Conservation (phyloP, 805 yeast genomes). For the Sungouiozyma ichnusensis region DNA sequence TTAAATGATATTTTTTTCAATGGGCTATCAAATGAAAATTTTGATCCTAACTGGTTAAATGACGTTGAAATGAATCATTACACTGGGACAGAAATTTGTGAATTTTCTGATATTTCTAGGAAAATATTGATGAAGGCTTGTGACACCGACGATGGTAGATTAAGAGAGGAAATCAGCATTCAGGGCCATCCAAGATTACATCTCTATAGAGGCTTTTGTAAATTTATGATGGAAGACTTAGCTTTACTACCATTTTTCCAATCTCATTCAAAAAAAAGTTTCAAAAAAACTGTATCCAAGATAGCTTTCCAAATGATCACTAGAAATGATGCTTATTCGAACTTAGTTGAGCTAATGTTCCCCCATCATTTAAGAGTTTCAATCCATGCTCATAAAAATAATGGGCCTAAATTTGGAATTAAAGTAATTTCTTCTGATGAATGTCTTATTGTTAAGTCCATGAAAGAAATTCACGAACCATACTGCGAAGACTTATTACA, state of each 20-base stretch:
- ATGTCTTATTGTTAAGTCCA: constrained; percentile 38
- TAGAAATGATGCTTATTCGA: constrained; percentile 55
- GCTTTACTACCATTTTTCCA: constrained; percentile 32
- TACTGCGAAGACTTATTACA: constrained; percentile 43
- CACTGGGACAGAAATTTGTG: constrained; percentile 32
- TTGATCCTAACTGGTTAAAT: constrained; percentile 24
- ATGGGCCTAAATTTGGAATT: constrained; percentile 52
- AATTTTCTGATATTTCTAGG: constrained; percentile 32
- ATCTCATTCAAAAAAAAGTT: constrained; percentile 35
- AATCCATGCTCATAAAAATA: constrained; percentile 50
- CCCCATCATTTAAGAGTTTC: constrained; percentile 52
- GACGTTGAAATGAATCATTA: constrained; percentile 27
- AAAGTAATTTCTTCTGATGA: constrained; percentile 35
- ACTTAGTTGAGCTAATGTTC: constrained; percentile 46
- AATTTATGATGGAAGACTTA: constrained; percentile 51
- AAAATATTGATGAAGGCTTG: constrained; percentile 35
- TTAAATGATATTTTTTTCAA: constrained; percentile 33
- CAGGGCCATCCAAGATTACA: constrained; percentile 45
- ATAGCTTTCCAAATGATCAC: constrained; percentile 58
- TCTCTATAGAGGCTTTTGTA: constrained; percentile 47
- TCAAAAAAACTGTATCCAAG: constrained; percentile 40
- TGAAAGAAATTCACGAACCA: constrained; percentile 33
- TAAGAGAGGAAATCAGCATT: constrained; percentile 49
- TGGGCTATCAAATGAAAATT: constrained; percentile 18
- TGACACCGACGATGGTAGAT: constrained; percentile 48